Percentiles rank a stretch among this genome's conserved stretches.
phyloP scores from a whole-genome alignment of 148 eudicot species.

The Rhododendron molle region DNA sequence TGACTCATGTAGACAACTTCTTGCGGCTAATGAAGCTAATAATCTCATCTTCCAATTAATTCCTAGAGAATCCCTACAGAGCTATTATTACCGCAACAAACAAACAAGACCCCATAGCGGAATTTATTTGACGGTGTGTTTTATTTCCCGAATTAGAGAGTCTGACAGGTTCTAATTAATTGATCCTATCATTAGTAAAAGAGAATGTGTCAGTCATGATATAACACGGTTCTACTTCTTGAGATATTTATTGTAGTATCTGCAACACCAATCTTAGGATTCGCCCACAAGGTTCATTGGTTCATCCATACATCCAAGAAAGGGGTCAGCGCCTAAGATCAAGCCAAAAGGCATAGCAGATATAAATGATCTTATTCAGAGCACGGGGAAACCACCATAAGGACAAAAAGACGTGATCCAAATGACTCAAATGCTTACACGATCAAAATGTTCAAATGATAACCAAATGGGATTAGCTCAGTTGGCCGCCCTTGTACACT shows the following conservation, averaged over 20 bases:
- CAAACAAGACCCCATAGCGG: neutral
- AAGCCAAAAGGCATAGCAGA: neutral
- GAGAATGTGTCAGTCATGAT: neutral
- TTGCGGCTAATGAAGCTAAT: slow-evolving; percentile 12
- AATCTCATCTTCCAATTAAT: slow-evolving; percentile 14
- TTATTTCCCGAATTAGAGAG: neutral
- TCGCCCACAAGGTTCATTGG: neutral
- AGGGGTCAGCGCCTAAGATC: neutral
- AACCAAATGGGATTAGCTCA: neutral
- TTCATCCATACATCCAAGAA: neutral
- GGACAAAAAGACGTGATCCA: neutral
- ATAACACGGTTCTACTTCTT: neutral
- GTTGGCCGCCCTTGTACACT: neutral
- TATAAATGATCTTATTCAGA: neutral
- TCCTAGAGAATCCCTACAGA: neutral
- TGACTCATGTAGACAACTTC: slow-evolving; percentile 22
- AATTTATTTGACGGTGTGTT: neutral
- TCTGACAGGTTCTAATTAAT: neutral
- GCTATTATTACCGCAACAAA: neutral
- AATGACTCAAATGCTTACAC: neutral
- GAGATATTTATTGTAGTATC: neutral
- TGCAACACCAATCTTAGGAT: neutral
- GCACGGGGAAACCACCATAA: neutral
- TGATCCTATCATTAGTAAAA: neutral
- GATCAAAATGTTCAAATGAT: neutral